A percentile compares a stretch with the other conserved stretches of the same genome.
phyloP scores from a whole-genome alignment of 352 stramenopile species.

The Phytopythium kandeliae region DNA sequence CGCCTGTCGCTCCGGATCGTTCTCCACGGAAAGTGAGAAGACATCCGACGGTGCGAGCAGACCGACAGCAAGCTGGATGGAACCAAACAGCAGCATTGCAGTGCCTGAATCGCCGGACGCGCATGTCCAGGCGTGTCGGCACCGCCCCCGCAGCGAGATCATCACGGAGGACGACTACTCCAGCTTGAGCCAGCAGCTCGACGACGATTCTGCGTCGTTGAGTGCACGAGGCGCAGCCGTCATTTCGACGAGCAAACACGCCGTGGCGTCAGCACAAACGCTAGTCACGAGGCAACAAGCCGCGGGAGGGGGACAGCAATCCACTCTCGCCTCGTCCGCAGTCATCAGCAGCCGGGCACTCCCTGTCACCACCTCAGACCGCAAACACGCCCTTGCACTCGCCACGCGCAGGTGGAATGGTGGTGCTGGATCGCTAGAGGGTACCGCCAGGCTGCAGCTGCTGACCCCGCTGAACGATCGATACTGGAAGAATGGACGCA shows the following conservation, averaged over 20 bases:
- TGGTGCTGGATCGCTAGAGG: not conserved
- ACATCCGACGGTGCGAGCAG: not conserved
- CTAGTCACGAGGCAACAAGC: not conserved
- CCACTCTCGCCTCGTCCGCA: not conserved
- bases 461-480: slow-evolving; percentile 59
- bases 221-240: not conserved
- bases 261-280: not conserved
- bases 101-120: not conserved
- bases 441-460: slow-evolving; percentile 22
- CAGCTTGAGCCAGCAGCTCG: not conserved
- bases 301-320: not conserved
- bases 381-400: not conserved
- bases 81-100: not conserved
- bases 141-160: slow-evolving; percentile 1
- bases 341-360: slow-evolving; percentile 1
- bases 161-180: slow-evolving; percentile 3
- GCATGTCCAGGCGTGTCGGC: not conserved
- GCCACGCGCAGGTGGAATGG: slow-evolving; percentile 1
- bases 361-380: not conserved
- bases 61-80: not conserved
- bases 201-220: not conserved
- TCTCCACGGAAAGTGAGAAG: not conserved
- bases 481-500: slow-evolving; percentile 90
- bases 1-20: slow-evolving; percentile 8
- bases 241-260: not conserved